These are phyloP conservation scores for Claviceps purpurea DNA, from an alignment of 2,329 filamentous ascomycete genomes.

Conservation along the genomic window DNA sequence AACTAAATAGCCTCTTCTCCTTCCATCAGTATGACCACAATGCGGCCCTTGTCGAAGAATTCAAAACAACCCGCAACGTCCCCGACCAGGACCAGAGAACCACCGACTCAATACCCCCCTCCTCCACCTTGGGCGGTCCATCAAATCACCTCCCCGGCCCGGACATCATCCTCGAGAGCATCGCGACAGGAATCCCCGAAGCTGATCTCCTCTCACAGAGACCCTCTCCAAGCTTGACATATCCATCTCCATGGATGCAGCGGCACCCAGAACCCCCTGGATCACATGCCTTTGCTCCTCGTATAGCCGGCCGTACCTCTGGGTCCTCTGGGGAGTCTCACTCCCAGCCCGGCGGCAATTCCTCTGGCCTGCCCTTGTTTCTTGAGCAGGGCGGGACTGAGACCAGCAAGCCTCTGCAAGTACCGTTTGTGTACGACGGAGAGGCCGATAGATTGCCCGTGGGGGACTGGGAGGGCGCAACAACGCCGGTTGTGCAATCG, in stretches of 20 bases:
- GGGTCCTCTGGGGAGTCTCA: neutral
- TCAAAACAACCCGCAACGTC: constrained; percentile 17
- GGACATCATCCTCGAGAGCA: constrained; percentile 15
- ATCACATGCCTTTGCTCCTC: neutral
- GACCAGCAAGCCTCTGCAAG: constrained; percentile 8
- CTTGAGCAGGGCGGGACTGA: constrained; percentile 14
- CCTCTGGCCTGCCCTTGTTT: constrained; percentile 15
- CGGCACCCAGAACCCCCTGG: neutral
- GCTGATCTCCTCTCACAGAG: constrained; percentile 8
- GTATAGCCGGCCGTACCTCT: neutral
- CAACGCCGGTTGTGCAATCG: constrained; percentile 8
- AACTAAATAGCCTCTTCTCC: neutral
- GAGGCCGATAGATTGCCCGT: constrained; percentile 11
- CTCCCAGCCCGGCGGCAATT: constrained; percentile 8
- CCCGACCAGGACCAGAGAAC: constrained; percentile 14
- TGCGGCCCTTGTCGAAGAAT: constrained; percentile 17
- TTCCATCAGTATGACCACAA: constrained; percentile 15
- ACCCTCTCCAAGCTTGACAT: neutral
- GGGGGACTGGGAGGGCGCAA: constrained; percentile 10
- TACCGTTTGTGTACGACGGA: constrained; percentile 11
- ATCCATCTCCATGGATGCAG: neutral
- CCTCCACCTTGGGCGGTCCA: constrained; percentile 5
- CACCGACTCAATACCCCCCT: constrained; percentile 4
- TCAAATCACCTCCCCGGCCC: constrained; percentile 12
- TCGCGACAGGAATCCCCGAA: constrained; percentile 11